Conservation (phyloP, 1,139 yeast species). For the Scheffersomyces lignicola region DNA sequence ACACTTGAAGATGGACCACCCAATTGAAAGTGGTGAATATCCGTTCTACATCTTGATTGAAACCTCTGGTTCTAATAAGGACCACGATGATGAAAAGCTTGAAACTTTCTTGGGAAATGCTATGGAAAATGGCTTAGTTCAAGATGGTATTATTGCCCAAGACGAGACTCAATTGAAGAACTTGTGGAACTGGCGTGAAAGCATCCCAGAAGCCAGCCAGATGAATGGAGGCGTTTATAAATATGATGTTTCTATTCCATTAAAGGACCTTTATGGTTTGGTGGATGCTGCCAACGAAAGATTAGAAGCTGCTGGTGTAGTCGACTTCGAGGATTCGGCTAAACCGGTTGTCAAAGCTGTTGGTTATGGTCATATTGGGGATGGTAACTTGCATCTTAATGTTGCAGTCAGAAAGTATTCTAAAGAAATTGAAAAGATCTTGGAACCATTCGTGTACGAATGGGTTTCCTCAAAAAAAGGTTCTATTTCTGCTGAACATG, state of each 20-base stretch:
- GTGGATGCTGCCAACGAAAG: slow-evolving; percentile 71
- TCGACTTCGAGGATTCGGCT: slow-evolving; percentile 62
- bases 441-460: slow-evolving; percentile 94
- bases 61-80: slow-evolving; percentile 90
- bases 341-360: slow-evolving; percentile 83
- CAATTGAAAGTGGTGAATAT: slow-evolving; percentile 70
- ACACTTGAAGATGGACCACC: slow-evolving; percentile 61
- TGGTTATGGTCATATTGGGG: slow-evolving; percentile 97
- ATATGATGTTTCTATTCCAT: slow-evolving; percentile 90
- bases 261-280: slow-evolving; percentile 72
- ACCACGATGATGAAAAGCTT: slow-evolving; percentile 76
- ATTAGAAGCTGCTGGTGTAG: slow-evolving; percentile 55
- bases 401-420: slow-evolving; percentile 85
- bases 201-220: slow-evolving; percentile 85
- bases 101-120: slow-evolving; percentile 79
- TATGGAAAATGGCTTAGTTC: slow-evolving; percentile 80
- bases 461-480: slow-evolving; percentile 77
- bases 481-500: slow-evolving; percentile 95
- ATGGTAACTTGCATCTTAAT: slow-evolving; percentile 90
- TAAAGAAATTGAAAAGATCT: slow-evolving; percentile 68
- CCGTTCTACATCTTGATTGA: slow-evolving; percentile 92
- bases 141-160: slow-evolving; percentile 94
- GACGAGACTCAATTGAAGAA: slow-evolving; percentile 83
- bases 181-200: slow-evolving; percentile 95
- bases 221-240: slow-evolving; percentile 92